Evolutionary conservation across 2,329 filamentous ascomycete species (phyloP), one percentile per base, ranked within the genome.

Genomic region (Clathrospora elynae): DNA sequence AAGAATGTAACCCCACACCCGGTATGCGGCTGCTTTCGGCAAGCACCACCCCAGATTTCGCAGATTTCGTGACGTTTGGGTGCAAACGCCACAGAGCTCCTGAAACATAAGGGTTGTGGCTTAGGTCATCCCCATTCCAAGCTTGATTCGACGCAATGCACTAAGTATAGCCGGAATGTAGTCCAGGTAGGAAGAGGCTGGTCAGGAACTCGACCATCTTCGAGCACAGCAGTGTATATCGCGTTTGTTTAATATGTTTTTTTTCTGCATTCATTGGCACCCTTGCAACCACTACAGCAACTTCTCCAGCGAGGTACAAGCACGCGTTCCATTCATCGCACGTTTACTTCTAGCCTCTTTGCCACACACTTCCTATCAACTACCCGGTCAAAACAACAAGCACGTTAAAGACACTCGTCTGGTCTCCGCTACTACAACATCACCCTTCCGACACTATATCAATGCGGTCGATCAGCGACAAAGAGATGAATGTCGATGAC

Each of bases 401-500:
- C 53, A 62, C 57, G 55, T 57, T 55, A 66, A 60, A 58, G 51
- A 49, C 46, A 48, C 19, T 37, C 46, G 53, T 39, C 43, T 64
- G 65, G 58, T 44, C 60, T 30, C 62, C 57, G 46, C 38, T 65
- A 53, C 51, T 64, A 41, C 57, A 47, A 41, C 55, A 53, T 37
- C 54, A 51, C 42, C 51, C 52, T 31, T 42, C 56, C 35, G 53
- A 58, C 32, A 43, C n/a, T 35, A 34, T 64, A 66, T 61, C 70
- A 44, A 73, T 75, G 61, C 74, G 73, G 66, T 56, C 75, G 53
- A 67, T 73, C 56, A 67, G 70, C 63, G 72, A 78, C 71, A 81
- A 78, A 76, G 73, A 73, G 47, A 67, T 71, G 59, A 75, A 78
- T 42, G 77, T 77, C 72, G 74, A 78, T 55, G 80, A 83, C 62